Evolutionary conservation across 345 rosid species (phyloP).

Genomic region (Camelina neglecta): DNA sequence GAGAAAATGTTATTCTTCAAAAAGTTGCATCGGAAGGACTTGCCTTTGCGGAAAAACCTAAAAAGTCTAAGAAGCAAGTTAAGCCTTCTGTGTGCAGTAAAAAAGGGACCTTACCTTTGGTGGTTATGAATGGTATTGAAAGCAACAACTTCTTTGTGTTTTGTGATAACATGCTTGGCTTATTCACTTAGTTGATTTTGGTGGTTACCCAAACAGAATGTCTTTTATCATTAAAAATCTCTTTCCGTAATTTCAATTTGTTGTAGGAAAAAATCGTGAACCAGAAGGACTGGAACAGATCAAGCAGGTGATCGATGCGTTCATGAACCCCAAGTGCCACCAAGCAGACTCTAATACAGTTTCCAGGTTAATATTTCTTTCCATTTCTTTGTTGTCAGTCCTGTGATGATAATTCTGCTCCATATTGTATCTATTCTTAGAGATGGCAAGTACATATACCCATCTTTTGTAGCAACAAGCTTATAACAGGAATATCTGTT

Average conservation of each 20-base stretch:
- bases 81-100: conserved; percentile 40
- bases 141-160: conserved; percentile 28
- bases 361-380: conserved; percentile 53
- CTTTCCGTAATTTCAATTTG: conserved; percentile 10
- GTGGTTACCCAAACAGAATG: background rate
- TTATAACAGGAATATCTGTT: background rate
- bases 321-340: conserved; percentile 82
- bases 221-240: conserved; percentile 8
- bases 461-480: conserved; percentile 11
- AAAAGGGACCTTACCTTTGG: conserved; percentile 44
- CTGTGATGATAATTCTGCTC: conserved; percentile 13
- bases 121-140: conserved; percentile 51
- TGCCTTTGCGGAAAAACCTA: conserved; percentile 56
- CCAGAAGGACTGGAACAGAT: conserved; percentile 49
- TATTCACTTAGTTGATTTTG: conserved; percentile 25
- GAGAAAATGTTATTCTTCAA: conserved; percentile 69
- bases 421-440: background rate
- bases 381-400: conserved; percentile 30
- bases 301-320: conserved; percentile 77
- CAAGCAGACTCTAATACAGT: conserved; percentile 71
- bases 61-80: conserved; percentile 55
- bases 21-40: conserved; percentile 60
- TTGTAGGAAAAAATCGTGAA: conserved; percentile 45
- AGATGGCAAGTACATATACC: background rate
- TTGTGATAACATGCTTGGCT: conserved; percentile 29